Evolutionary conservation across 164 flowering plant species (phyloP).

Genomic region (Vitis riparia): DNA sequence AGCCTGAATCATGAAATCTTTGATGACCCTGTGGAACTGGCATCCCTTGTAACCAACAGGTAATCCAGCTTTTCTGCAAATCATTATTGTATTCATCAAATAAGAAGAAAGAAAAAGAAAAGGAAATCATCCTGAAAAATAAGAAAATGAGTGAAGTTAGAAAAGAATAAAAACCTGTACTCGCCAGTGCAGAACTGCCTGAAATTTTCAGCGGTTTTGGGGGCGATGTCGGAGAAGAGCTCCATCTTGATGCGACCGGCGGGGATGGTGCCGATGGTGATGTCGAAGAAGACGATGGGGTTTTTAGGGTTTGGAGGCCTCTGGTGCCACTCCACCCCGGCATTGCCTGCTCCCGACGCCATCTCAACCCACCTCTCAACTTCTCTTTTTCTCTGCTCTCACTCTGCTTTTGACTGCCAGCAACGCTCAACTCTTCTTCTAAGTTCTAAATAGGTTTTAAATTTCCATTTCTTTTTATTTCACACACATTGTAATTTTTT

Average conservation of each 20-base stretch:
- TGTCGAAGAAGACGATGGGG: conserved; percentile 94
- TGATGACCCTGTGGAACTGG: conserved; percentile 94
- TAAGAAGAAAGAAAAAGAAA: neutral
- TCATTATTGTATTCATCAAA: conserved; percentile 11
- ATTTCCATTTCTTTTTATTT: neutral
- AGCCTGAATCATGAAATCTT: conserved; percentile 96
- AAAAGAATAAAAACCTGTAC: conserved; percentile 50
- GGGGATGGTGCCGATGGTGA: conserved; percentile 87
- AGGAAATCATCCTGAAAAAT: neutral
- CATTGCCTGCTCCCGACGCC: conserved; percentile 41
- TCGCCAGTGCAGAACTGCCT: conserved; percentile 98
- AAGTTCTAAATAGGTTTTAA: too few species aligned
- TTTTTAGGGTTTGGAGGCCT: conserved; percentile 95
- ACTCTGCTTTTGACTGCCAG: too few species aligned
- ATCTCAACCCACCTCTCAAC: conserved; percentile 4
- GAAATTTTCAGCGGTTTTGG: conserved; percentile 94
- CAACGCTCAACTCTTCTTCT: neutral
- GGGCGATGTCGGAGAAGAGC: conserved; percentile 93
- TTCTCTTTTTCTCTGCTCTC: too few species aligned
- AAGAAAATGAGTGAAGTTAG: neutral
- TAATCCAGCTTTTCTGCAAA: conserved; percentile 78
- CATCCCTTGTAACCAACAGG: conserved; percentile 95
- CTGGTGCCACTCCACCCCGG: conserved; percentile 85
- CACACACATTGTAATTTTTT: neutral
- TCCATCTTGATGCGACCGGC: conserved; percentile 99